Evolutionary conservation across 306 rosid genomes (phyloP), one percentile per base, ranked within the genome.

Genomic region (Vicia villosa): DNA sequence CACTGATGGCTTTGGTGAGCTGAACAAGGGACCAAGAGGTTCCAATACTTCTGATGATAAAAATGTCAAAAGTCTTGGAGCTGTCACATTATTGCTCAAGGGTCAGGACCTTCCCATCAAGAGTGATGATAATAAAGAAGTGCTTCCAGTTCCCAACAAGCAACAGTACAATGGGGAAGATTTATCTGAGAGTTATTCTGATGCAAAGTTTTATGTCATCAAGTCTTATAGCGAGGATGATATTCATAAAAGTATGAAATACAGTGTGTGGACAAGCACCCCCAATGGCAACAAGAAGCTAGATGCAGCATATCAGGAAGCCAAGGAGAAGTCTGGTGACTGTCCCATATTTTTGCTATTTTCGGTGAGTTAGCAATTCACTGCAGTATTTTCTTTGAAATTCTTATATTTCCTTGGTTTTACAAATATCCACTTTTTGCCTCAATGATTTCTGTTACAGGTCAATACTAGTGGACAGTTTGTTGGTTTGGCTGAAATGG

Each of bases 191-290:
- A 65, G 20, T 42, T 78, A 71, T 63, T 51, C 72, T 59, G 81
- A 84, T 62, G 88, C 85, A n/a, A 84, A 63, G 37, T 61, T 81
- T 73, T 84, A 74, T 68, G 79, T 84, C 41, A 74, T 84, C 49
- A 84, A 84, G 71, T 84, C 88, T 2, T 84, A 84, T 30, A 84
- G 88, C 2, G 88, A 84, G 70, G 88, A 84, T 78, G 85, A 84
- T 57, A 54, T 84, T 61, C 88, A 84, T 72, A 84, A 81, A 50
- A 84, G 88, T 69, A 77, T 84, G 58, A 84, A 84, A 63, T 84
- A 84, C 49, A 32, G 51, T 40, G 83, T 81, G 67, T 80, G 88
- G 88, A 75, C 88, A 20, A 84, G 88, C 68, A 83, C 87, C 43
- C 79, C 77, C 41, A 84, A 80, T 24, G 88, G 88, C 21, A 84